Percentiles rank a stretch among this genome's conserved stretches.
These are phyloP conservation scores for Annulohypoxylon stygium DNA, from an alignment of 495 filamentous ascomycete genomes.

Conservation along the genomic window DNA sequence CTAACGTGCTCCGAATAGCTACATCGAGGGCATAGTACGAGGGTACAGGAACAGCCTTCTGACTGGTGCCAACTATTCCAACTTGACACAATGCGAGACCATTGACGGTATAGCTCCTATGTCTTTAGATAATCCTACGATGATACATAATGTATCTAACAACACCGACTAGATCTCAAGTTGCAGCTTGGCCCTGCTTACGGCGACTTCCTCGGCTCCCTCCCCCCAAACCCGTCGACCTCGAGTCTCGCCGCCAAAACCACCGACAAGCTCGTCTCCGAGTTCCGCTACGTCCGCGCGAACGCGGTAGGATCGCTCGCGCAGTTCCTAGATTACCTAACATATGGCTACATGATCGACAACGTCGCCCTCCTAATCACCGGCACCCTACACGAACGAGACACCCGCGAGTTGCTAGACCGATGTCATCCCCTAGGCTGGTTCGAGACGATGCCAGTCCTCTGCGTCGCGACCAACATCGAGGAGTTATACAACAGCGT, in stretches of 20 bases:
- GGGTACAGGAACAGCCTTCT: conserved; percentile 96
- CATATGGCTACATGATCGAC: conserved; percentile 99
- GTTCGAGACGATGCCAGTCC: conserved; percentile 98
- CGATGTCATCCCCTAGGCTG: conserved; percentile 97
- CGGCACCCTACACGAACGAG: conserved; percentile 95
- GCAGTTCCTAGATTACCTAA: conserved; percentile 96
- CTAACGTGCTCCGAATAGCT: conserved; percentile 68
- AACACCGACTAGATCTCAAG: conserved; percentile 82
- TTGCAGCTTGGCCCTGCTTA: conserved; percentile 96
- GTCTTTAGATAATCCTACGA: background rate
- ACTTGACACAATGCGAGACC: conserved; percentile 97
- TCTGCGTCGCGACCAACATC: conserved; percentile 97
- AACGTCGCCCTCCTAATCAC: conserved; percentile 99
- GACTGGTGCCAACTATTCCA: conserved; percentile 90
- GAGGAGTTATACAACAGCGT: conserved; percentile 99
- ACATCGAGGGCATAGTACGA: conserved; percentile 95
- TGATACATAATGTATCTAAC: conserved; percentile 33
- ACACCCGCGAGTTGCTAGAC: conserved; percentile 95
- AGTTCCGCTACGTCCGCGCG: conserved; percentile 95
- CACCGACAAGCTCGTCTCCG: conserved; percentile 96
- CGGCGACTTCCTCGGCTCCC: conserved; percentile 94
- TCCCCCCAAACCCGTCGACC: conserved; percentile 97
- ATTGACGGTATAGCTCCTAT: conserved; percentile 80
- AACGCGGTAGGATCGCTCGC: conserved; percentile 91
- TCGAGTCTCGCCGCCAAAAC: conserved; percentile 94